Conservation (phyloP, 345 rosid genomes). For the Pistacia integerrima region DNA sequence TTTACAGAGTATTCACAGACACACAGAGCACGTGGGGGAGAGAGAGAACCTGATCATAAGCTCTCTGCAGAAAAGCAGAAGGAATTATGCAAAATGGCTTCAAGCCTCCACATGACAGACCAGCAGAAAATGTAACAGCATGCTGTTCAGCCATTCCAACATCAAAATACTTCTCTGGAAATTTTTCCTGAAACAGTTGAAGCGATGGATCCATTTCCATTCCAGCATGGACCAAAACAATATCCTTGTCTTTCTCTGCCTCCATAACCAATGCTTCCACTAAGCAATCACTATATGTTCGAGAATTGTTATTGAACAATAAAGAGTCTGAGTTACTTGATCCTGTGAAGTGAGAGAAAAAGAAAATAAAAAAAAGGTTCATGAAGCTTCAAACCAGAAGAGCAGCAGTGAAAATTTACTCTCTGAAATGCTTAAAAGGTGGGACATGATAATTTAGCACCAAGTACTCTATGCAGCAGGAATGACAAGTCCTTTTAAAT, state of each 20-base stretch:
- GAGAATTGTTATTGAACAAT: slow-evolving; percentile 32
- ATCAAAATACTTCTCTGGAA: slow-evolving; percentile 74
- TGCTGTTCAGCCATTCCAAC: slow-evolving; percentile 97
- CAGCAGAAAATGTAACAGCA: slow-evolving; percentile 96
- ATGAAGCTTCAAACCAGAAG: slow-evolving; percentile 4
- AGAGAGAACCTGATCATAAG: slow-evolving; percentile 83
- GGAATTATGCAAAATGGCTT: slow-evolving; percentile 93
- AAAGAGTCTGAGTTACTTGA: slow-evolving; percentile 25
- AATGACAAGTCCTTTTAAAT: slow-evolving; percentile 8
- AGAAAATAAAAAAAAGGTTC: neutral
- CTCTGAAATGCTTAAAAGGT: neutral
- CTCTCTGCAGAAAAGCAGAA: slow-evolving; percentile 88
- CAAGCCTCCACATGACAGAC: slow-evolving; percentile 87
- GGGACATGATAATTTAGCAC: slow-evolving; percentile 15
- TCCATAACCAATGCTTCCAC: slow-evolving; percentile 72
- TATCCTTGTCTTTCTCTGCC: slow-evolving; percentile 83
- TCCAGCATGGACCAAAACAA: slow-evolving; percentile 85
- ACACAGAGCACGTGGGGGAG: neutral
- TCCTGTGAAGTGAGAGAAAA: slow-evolving; percentile 35
- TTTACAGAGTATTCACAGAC: neutral
- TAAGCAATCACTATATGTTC: slow-evolving; percentile 82
- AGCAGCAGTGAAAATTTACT: neutral
- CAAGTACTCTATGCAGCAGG: neutral
- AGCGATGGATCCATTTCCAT: slow-evolving; percentile 74
- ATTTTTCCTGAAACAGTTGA: slow-evolving; percentile 61